A percentile compares a stretch with the other conserved stretches of the same genome.
These are phyloP conservation scores for Lipomyces lipofer DNA, from an alignment of 805 yeast genomes.

Conservation along the genomic window DNA sequence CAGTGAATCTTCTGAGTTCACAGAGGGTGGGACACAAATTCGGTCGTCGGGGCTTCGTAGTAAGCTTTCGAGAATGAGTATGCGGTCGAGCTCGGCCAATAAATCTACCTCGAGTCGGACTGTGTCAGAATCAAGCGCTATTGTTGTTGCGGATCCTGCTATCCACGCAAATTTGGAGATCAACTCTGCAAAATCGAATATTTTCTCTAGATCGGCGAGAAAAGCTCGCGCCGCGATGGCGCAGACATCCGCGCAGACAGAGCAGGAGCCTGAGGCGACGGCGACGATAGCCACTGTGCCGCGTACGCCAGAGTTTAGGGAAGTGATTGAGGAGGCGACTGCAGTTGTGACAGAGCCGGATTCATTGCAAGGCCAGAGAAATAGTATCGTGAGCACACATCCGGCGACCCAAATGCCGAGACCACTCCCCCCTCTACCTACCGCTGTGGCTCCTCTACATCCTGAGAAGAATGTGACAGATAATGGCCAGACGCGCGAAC, in stretches of 20 bases:
- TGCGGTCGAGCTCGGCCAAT: neutral
- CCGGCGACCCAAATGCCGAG: neutral
- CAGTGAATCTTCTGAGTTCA: conserved; percentile 6
- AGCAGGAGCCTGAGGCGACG: neutral
- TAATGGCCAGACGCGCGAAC: neutral
- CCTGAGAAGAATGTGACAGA: neutral
- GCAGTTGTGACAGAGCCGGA: neutral
- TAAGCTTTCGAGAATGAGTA: neutral
- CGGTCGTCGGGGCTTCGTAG: conserved; percentile 3
- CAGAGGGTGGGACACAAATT: neutral
- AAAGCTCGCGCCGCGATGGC: conserved; percentile 14
- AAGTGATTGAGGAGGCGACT: neutral
- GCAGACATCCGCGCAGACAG: neutral
- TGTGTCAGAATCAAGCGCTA: neutral
- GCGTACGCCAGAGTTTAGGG: conserved; percentile 7
- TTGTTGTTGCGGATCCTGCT: neutral
- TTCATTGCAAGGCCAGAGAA: conserved; percentile 7
- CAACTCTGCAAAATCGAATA: neutral
- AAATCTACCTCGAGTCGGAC: neutral
- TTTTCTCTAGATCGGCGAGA: conserved; percentile 13
- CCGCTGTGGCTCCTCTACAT: neutral
- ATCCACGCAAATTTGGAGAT: neutral
- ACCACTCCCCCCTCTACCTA: neutral
- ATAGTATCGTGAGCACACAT: neutral
- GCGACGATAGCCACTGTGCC: conserved; percentile 13